Base-by-base conservation (phyloP, 2,329 filamentous ascomycete genomes). In the Aspergillus viridinutans region DNA sequence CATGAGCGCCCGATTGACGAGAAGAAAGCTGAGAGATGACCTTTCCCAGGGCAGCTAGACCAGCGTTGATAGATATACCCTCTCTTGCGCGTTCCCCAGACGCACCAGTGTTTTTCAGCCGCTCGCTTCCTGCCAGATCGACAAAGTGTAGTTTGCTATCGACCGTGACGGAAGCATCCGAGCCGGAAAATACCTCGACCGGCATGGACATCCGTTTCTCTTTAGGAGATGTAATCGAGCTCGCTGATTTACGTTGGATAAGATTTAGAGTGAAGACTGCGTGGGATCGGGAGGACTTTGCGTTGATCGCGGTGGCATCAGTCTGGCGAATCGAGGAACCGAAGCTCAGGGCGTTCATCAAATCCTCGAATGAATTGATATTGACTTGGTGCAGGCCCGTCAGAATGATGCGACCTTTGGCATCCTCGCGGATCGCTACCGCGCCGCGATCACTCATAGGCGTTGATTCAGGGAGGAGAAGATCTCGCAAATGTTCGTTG, bases 91-190 rank as follows among this genome's bases (percentile, higher is more conserved):
- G 85, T 66, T 97, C 94, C 47, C 94, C 94, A 61, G 96, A 92
- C 0, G 94, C 94, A 35, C 92, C 91, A 0, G 94, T 99, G 68
- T 99, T 97, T 78, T 99, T 99, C 68, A 99, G 79, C 65, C 94
- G 85, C 77, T 99, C 94, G 72, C 94, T 97, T 63, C 94, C 94
- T 52, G 94, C 94, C 73, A 99, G 79, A 84, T 99, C 94, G 58
- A 99, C 94, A 71, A 99, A 99, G 72, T 99, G 94, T 52, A 99
- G 83, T 76, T 99, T 99, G 85, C 94, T 99, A 74, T 99, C 94
- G 9, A 94, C 89, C 0, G 92, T 97, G 45, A 97, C 83, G 74
- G 84, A 85, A 40, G 74, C 64, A 50, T 82, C 82, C 35, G 84
- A 83, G 10, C 77, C 76, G 2, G 87, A 84, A 80, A 94, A 84